Base-by-base conservation (phyloP, 345 rosid species). In the Abelmoschus esculentus region DNA sequence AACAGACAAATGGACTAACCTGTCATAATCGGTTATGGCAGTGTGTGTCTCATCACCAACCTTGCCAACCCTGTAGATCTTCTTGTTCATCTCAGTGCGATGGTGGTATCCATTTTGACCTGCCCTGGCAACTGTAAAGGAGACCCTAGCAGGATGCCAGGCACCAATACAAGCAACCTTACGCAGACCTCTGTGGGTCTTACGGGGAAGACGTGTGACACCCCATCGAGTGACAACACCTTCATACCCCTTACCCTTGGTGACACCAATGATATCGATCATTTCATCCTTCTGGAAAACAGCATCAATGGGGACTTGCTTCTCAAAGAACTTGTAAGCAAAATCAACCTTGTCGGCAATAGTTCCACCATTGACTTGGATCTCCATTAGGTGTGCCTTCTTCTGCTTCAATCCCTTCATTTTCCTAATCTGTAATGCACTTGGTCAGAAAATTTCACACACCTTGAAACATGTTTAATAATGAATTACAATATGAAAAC, bases 161-260 rank as follows among this genome's bases (percentile, higher is more conserved):
- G 97, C 95, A 49, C 97, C 97, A 22, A 90, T 90, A 84, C 97
- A 90, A 67, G 97, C 95, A 31, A 90, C 97, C 86, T 90, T 90
- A 56, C 95, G 93, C 13, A 90, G 88, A 83, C 97, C 97, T 29
- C 97, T 80, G 75, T 90, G 97, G 61, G 97, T 90, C 82, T 90
- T 90, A 34, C 97, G 86, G 15, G 96, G 96, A 56, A 90, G 90
- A 36, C 96, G 89, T 14, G 96, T 90, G 36, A 88, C 96, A 65
- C 96, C 96, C 93, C 96, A 90, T 60, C 96, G 93, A 17, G 96
- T 88, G 14, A 90, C 93, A 73, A 90, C 96, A 80, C 96, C 96
- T 75, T 88, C 96, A 36, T 85, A 88, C 76, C 96, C 96, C 49
- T 90, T 90, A 78, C 96, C 96, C 85, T 88, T 90, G 1, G 93